Conservation (phyloP, 441 rosid species). For the Flueggea neowawraea region DNA sequence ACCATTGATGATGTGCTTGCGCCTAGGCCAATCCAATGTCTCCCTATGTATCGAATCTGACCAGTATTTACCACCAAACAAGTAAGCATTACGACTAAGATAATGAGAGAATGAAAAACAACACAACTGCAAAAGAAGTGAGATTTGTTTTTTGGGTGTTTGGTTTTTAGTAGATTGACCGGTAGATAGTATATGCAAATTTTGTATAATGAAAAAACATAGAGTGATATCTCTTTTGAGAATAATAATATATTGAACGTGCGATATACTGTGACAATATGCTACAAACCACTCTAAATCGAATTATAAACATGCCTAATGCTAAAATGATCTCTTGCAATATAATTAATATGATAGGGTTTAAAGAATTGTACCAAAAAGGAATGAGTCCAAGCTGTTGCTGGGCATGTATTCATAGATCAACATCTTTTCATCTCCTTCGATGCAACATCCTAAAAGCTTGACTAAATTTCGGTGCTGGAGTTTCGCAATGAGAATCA, state of each 20-base stretch:
- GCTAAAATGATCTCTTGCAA: not conserved
- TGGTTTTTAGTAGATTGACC: too few relatives aligned
- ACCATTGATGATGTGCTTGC: constrained; percentile 32
- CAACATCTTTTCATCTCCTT: constrained; percentile 29
- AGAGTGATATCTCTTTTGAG: too few relatives aligned
- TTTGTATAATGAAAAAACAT: too few relatives aligned
- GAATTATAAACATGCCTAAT: too few relatives aligned
- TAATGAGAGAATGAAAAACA: too few relatives aligned
- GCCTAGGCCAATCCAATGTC: constrained; percentile 25
- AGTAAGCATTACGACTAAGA: too few relatives aligned
- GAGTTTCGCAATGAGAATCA: constrained; percentile 22
- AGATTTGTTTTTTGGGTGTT: too few relatives aligned
- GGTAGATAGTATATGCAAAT: too few relatives aligned
- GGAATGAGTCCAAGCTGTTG: constrained; percentile 37
- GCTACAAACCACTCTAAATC: too few relatives aligned
- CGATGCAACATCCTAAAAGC: constrained; percentile 38
- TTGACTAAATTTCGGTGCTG: constrained; percentile 39
- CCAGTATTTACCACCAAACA: not conserved
- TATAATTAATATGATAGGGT: not conserved
- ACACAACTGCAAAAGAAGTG: too few relatives aligned
- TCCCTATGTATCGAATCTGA: constrained; percentile 17
- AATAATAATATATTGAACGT: too few relatives aligned
- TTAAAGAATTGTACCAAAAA: constrained; percentile 20
- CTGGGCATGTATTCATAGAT: constrained; percentile 39
- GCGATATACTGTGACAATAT: too few relatives aligned